Base-by-base conservation (phyloP, 306 rosid species). In the Sicyos baderoa region DNA sequence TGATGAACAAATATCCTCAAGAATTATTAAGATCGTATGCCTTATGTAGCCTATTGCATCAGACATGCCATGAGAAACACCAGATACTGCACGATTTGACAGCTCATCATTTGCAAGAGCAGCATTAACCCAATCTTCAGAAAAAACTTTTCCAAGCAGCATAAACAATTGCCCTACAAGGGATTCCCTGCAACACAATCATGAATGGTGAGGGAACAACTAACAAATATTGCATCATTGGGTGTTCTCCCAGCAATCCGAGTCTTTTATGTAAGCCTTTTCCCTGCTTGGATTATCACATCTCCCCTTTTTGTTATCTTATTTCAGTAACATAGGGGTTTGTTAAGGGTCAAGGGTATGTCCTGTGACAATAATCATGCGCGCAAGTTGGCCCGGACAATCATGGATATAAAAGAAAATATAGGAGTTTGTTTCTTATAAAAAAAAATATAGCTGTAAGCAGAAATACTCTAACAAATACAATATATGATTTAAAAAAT, bases 1-100 rank as follows among this genome's bases (percentile, higher is more conserved):
- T 12, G 91, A 84, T 68, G 85, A 74, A 74, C 79, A 75, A 48
- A 92, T 83, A 79, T 92, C 95, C 75, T 89, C 84, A 73, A 92
- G 80, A 78, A 92, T 78, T 72, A 86, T 86, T 75, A 92, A 79
- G 22, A 92, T 75, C 5, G 89, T 86, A 76, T 92, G 98, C 74
- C 90, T 95, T 52, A 92, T 75, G 78, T 85, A 83, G 79, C 64
- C 73, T 53, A 81, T 32, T 29, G 78, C 44, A 54, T 71, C 62
- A 59, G 51, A 37, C 57, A 53, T 78, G 42, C 76, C 73, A 63
- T 87, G 83, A 66, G 70, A 77, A 72, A 66, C 73, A 71, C 74
- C 79, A 10, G 79, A 59, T 3, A 71, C 54, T 29, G 61, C 69
- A 63, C 80, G 76, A 47, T 57, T 52, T 71, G 54, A 56, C 50